Evolutionary conservation across 305 asterid genomes (phyloP).

Genomic region (Ajuga reptans): DNA sequence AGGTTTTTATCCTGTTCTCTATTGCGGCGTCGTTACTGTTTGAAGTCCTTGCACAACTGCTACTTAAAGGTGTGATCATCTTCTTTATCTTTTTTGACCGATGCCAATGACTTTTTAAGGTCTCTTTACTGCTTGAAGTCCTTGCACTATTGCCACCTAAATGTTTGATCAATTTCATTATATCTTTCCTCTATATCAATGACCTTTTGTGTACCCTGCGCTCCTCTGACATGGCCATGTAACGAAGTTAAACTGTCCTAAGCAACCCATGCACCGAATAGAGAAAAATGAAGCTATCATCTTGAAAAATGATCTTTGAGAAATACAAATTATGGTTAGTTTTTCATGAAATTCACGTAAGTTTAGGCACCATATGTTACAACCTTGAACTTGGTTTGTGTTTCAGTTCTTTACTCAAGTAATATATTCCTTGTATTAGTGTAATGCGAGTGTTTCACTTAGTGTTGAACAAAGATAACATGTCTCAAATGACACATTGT

Average conservation of each 20-base stretch:
- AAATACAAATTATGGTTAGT: background rate
- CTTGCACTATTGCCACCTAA: conserved; percentile 50
- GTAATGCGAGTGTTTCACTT: background rate
- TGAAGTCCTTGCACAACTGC: conserved; percentile 51
- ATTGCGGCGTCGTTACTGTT: conserved; percentile 47
- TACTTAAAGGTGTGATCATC: conserved; percentile 63
- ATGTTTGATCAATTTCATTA: conserved; percentile 41
- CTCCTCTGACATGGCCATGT: background rate
- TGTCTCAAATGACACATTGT: background rate
- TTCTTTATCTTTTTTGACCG: background rate
- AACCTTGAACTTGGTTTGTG: background rate
- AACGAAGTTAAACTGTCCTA: background rate
- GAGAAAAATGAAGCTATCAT: conserved; percentile 9
- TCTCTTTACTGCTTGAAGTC: conserved; percentile 59
- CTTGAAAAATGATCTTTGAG: background rate
- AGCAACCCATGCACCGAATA: background rate
- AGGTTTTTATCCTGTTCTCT: conserved; percentile 88
- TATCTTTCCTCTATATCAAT: background rate
- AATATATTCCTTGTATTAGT: background rate
- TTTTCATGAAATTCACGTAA: background rate
- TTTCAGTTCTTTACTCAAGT: background rate
- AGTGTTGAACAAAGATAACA: background rate
- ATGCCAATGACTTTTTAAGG: conserved; percentile 5
- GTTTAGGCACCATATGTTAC: conserved; percentile 2
- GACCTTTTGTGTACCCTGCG: conserved; percentile 12